Base-by-base conservation (phyloP, 345 rosid species). In the Gossypium australe region DNA sequence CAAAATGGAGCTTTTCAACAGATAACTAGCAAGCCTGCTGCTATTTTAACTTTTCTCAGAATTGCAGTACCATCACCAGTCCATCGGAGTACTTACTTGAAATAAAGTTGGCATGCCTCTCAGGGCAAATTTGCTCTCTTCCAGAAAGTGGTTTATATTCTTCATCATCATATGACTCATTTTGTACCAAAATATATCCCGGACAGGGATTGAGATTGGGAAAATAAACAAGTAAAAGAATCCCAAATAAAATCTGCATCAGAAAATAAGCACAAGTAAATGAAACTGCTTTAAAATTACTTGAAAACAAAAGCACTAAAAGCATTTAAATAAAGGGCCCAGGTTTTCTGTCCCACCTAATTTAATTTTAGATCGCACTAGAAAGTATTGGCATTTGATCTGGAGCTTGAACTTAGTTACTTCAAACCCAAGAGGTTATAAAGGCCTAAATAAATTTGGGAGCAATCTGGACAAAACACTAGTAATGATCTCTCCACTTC, bases 81-180 rank as follows among this genome's bases (percentile, higher is more conserved):
- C 20, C 20, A 20, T 20, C 20, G 20, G 20, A 20, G 20, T 84
- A 86, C 94, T 87, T 90, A 92, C 99, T 86, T 71, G 99, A 95
- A 78, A 90, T 67, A 77, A 95, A 62, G 78, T 71, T 84, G 84
- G 80, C 94, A 51, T 51, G 84, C 77, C 87, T 87, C 87, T 95
- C 99, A 2, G 99, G 98, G 78, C 94, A 95, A 71, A 91, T 78
- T 74, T 82, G 75, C 76, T 93, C 95, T 69, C 85, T 94, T 77
- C 76, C 93, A 2, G 82, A 83, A 79, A 93, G 97, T 82, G 84
- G 90, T 78, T 87, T 91, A 75, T 90, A 95, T 71, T 88, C 94
- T 83, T 68, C 81, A 75, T 86, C 76, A 16, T 91, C 87, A 52
- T 77, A 69, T 41, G 82, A 67, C 78, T 93, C 94, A 13, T 58